These are phyloP conservation scores for Solanum lignicaule DNA, from an alignment of 257 asterid species.

Conservation along the genomic window DNA sequence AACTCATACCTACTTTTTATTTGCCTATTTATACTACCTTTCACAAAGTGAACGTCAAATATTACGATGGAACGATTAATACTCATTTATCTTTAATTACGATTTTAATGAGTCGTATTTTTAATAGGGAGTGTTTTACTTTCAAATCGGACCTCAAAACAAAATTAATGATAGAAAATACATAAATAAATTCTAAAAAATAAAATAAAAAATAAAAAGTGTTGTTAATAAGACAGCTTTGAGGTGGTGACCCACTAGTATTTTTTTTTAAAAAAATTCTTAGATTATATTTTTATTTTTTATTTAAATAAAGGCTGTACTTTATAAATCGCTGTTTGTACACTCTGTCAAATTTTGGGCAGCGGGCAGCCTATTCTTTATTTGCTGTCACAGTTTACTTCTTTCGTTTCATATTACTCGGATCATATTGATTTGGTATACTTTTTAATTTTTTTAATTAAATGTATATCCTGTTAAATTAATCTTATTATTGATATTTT, in stretches of 20 bases:
- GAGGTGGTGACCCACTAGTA: neutral
- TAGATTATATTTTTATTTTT: neutral
- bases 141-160: neutral
- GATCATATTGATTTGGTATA: neutral
- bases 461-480: rapidly evolving
- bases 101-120: neutral
- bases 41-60: neutral
- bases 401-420: neutral
- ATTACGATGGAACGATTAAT: neutral
- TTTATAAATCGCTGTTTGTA: neutral
- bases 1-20: neutral
- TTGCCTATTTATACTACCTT: neutral
- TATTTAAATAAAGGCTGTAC: neutral
- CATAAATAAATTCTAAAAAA: neutral
- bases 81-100: neutral
- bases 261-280: too few species aligned
- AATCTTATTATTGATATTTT: too few species aligned
- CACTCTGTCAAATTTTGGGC: constrained; percentile 6
- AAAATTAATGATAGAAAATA: neutral
- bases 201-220: too few species aligned
- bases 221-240: constrained; percentile 1
- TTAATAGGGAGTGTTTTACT: neutral
- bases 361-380: neutral
- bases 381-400: neutral
- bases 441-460: too few species aligned